These are phyloP conservation scores for Phoma herbarum DNA, from an alignment of 2,329 filamentous ascomycete species.

Conservation along the genomic window DNA sequence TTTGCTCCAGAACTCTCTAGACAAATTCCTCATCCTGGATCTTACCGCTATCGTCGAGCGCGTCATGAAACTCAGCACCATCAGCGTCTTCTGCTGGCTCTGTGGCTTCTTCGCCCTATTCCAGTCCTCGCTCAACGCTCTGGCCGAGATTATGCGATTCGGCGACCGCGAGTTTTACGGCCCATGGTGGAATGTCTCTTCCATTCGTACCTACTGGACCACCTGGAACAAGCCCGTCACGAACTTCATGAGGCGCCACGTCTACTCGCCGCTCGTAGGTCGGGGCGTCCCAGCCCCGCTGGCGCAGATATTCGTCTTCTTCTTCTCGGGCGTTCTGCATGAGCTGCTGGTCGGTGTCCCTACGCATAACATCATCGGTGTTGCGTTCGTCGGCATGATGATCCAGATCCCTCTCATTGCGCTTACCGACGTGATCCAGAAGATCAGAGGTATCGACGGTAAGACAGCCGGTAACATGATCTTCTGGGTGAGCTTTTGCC, in stretches of 20 bases:
- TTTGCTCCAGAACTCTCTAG: slow-evolving; percentile 85
- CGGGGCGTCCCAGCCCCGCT: slow-evolving; percentile 76
- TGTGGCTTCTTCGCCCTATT: slow-evolving; percentile 97
- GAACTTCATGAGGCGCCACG: slow-evolving; percentile 93
- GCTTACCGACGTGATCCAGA: slow-evolving; percentile 80
- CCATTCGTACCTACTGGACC: slow-evolving; percentile 88
- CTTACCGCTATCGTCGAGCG: slow-evolving; percentile 84
- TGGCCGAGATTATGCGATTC: slow-evolving; percentile 89
- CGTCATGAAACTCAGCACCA: slow-evolving; percentile 92
- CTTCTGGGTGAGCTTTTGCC: slow-evolving; percentile 96
- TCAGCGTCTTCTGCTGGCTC: slow-evolving; percentile 95
- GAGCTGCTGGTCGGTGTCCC: slow-evolving; percentile 93
- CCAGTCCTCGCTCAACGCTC: slow-evolving; percentile 88
- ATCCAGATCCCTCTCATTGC: slow-evolving; percentile 88
- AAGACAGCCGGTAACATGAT: slow-evolving; percentile 88
- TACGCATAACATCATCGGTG: slow-evolving; percentile 91
- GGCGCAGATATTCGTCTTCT: slow-evolving; percentile 84
- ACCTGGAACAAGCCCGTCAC: slow-evolving; percentile 99
- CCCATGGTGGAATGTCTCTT: slow-evolving; percentile 92
- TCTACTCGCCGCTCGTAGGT: slow-evolving; percentile 87
- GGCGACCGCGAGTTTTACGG: slow-evolving; percentile 95
- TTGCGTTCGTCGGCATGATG: slow-evolving; percentile 94
- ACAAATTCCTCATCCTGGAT: slow-evolving; percentile 84
- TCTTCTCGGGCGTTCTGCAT: slow-evolving; percentile 87
- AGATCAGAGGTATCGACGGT: slow-evolving; percentile 76